Base-by-base conservation (phyloP, 768 basidiomycete genomes). In the Serpula lacrymans region DNA sequence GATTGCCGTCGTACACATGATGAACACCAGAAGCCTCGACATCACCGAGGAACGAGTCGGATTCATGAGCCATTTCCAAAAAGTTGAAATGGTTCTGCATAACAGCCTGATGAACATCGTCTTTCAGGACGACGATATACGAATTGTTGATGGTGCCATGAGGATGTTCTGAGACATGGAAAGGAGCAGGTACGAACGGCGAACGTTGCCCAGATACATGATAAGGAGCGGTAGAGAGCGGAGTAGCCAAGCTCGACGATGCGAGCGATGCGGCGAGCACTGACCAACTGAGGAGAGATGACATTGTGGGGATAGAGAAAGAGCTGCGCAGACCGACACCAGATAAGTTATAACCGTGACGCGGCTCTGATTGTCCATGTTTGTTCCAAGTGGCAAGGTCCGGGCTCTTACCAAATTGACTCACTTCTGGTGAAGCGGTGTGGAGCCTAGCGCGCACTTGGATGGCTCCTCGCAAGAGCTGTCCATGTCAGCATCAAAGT, bases 51-150 rank as follows among this genome's bases (percentile, higher is more conserved):
- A 78, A 60, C 12, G 78, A 71, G 33, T 78, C 71, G 34, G 66
- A 58, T 36, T 78, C 71, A 27, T 84, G 80, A n/a, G 65, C 67
- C n/a, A 60, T 63, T 57, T 84, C 68, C 37, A 96, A 65, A 64
- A 87, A 82, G 60, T 84, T 83, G 63, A 92, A 64, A 60, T 95
- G 92, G 63, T 83, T 86, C 53, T 78, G 65, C 59, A 84, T 70
- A 28, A 82, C 65, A 13, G 70, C 61, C 7, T 71, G 53, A 4
- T 80, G 70, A 10, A 84, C 48, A 42, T 78, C 81, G 44, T 81
- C 73, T 74, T 89, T 91, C 48, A 98, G 72, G 59, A 92, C 75
- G 60, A 98, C 79, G 48, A 98, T 91, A 69, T 97, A 98, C n/a
- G 89, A 88, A 72, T 94, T 85, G 69, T 86, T 82, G 59, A 94